phyloP scores from a whole-genome alignment of 2,329 filamentous ascomycete species.

The Pezizomycotina sp. region DNA sequence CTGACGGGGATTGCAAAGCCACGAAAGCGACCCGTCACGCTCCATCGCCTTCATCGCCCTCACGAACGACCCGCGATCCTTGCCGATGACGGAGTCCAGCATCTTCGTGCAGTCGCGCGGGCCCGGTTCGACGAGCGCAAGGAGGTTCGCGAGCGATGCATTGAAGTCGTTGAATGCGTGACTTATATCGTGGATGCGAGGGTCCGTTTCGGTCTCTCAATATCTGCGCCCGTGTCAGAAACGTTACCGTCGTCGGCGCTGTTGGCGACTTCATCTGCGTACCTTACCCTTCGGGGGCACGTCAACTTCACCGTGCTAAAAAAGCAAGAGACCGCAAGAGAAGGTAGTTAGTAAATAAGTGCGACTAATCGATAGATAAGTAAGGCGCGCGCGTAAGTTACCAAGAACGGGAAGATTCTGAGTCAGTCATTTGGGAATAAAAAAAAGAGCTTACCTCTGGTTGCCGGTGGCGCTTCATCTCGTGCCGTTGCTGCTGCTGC shows the following conservation, averaged over 20 bases:
- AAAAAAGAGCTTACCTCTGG: no score
- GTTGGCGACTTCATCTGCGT: not conserved
- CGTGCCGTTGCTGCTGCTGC: no score
- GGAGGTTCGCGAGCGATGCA: slow-evolving; percentile 20
- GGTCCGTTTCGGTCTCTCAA: slow-evolving; percentile 12
- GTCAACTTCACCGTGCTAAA: no score
- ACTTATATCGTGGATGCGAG: slow-evolving; percentile 9
- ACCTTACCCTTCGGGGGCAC: no score
- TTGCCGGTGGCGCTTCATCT: no score
- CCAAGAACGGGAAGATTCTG: no score
- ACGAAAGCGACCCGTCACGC: slow-evolving; percentile 27
- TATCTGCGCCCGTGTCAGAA: slow-evolving; percentile 18
- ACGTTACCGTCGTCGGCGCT: slow-evolving; percentile 8
- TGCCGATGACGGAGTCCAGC: slow-evolving; percentile 18
- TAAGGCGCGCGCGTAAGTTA: no score
- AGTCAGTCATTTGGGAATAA: no score
- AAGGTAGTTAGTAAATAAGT: no score
- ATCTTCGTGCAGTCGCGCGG: slow-evolving; percentile 7
- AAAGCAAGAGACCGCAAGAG: no score
- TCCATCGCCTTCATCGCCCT: slow-evolving; percentile 38
- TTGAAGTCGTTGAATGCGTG: slow-evolving; percentile 20
- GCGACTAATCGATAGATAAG: no score
- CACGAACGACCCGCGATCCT: slow-evolving; percentile 21
- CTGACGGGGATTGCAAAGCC: slow-evolving; percentile 11
- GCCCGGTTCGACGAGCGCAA: slow-evolving; percentile 10